phyloP scores from a whole-genome alignment of 768 basidiomycete species.

The Leccinum disarticulatum region DNA sequence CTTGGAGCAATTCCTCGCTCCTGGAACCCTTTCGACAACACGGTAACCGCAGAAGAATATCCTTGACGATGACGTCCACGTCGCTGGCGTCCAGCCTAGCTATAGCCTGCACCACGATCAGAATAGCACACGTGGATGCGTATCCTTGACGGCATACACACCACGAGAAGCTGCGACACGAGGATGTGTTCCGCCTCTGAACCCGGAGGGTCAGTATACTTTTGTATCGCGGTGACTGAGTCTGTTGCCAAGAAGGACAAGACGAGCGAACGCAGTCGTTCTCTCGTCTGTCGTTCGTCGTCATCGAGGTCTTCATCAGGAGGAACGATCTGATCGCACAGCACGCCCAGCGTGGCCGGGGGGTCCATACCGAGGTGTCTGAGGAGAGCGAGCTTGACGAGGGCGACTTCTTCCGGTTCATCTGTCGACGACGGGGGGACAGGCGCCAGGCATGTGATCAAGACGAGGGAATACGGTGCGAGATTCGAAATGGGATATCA shows the following conservation, averaged over 20 bases:
- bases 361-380: conserved; percentile 68
- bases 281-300: conserved; percentile 56
- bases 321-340: conserved; percentile 66
- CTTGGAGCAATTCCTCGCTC: conserved; percentile 41
- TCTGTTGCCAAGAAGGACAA: conserved; percentile 57
- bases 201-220: conserved; percentile 41
- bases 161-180: conserved; percentile 48
- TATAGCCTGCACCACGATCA: conserved; percentile 43
- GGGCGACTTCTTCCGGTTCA: conserved; percentile 60
- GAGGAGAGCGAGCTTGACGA: conserved; percentile 59
- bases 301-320: conserved; percentile 52
- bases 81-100: conserved; percentile 42
- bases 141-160: conserved; percentile 29
- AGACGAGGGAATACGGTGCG: conserved; percentile 13
- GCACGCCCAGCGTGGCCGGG: conserved; percentile 57
- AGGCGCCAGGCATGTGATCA: conserved; percentile 19
- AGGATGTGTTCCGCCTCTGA: conserved; percentile 49
- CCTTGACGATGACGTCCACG: conserved; percentile 48
- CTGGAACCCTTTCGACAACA: conserved; percentile 39
- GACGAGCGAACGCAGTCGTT: conserved; percentile 57
- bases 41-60: conserved; percentile 51
- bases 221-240: conserved; percentile 46
- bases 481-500: not conserved
- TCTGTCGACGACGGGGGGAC: conserved; percentile 40
- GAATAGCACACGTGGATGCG: not conserved